phyloP scores from a whole-genome alignment of 2,329 filamentous ascomycete genomes.

The Dactylellina sp. region DNA sequence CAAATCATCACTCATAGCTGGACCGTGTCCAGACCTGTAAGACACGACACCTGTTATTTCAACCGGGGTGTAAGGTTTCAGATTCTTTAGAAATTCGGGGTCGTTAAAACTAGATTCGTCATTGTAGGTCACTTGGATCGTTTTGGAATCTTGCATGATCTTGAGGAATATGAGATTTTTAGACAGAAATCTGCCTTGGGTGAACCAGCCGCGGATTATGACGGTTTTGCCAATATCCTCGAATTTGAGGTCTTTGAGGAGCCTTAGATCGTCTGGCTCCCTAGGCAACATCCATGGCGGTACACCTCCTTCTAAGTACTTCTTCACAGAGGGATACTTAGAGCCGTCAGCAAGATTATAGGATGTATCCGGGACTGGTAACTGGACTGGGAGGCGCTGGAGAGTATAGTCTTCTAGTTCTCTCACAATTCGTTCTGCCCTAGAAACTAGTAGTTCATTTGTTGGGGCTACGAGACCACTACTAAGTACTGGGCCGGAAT shows the following conservation, averaged over 20 bases:
- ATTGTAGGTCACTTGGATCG: constrained; percentile 26
- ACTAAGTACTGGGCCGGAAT: too few relatives aligned
- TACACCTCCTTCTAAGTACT: neutral
- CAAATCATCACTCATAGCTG: neutral
- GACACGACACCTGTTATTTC: constrained; percentile 40
- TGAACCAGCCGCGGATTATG: constrained; percentile 59
- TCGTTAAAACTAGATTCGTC: constrained; percentile 1
- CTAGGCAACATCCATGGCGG: constrained; percentile 18
- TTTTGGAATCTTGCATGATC: constrained; percentile 26
- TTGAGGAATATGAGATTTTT: constrained; percentile 54
- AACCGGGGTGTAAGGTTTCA: constrained; percentile 44
- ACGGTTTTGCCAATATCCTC: constrained; percentile 50
- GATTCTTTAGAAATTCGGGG: neutral
- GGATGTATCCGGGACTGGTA: neutral
- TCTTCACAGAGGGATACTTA: neutral
- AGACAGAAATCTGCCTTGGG: constrained; percentile 29
- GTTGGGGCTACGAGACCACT: too few relatives aligned
- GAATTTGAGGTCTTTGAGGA: constrained; percentile 50
- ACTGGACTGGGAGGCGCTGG: neutral
- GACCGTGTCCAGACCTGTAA: constrained; percentile 6
- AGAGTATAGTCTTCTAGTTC: too few relatives aligned
- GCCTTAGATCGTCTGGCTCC: constrained; percentile 11
- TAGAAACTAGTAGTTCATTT: neutral
- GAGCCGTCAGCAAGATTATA: neutral
- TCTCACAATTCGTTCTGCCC: too few relatives aligned